These are phyloP conservation scores for Colletotrichum musae DNA, from an alignment of 2,329 filamentous ascomycete species.

Conservation along the genomic window DNA sequence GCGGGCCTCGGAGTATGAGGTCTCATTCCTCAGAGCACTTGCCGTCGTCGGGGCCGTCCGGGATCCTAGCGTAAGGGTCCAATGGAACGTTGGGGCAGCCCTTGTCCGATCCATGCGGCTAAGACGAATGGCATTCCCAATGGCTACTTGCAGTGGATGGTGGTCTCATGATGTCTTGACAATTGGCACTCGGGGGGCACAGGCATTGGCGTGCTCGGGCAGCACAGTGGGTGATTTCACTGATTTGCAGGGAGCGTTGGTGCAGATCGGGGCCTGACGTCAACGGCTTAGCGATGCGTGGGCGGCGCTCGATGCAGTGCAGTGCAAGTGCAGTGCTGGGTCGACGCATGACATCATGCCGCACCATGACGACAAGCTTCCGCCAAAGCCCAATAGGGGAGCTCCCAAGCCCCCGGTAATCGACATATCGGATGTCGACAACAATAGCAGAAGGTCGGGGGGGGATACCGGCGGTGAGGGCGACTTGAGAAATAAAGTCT, in stretches of 20 bases:
- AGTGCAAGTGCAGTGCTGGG: background rate
- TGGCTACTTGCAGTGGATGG: background rate
- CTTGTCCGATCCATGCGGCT: background rate
- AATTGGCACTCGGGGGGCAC: constrained; percentile 17
- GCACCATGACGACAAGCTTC: constrained; percentile 38
- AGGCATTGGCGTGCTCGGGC: background rate
- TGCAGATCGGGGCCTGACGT: constrained; percentile 30
- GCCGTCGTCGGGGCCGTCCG: constrained; percentile 4
- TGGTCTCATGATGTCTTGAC: constrained; percentile 19
- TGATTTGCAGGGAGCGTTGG: constrained; percentile 15
- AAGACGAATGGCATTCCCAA: constrained; percentile 11
- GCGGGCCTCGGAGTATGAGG: background rate
- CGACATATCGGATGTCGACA: constrained; percentile 18
- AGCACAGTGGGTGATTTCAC: background rate
- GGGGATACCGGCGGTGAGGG: constrained; percentile 30
- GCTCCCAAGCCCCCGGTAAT: constrained; percentile 7
- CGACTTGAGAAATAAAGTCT: constrained; percentile 4
- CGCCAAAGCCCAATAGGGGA: constrained; percentile 25
- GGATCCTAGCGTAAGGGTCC: constrained; percentile 10
- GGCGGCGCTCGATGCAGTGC: background rate
- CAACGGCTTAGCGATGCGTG: constrained; percentile 28
- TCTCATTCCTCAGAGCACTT: background rate
- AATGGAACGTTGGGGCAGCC: background rate
- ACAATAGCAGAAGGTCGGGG: constrained; percentile 5
- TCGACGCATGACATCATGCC: constrained; percentile 38